Evolutionary conservation across 768 basidiomycete genomes (phyloP).

Genomic region (Saitozyma sp.): DNA sequence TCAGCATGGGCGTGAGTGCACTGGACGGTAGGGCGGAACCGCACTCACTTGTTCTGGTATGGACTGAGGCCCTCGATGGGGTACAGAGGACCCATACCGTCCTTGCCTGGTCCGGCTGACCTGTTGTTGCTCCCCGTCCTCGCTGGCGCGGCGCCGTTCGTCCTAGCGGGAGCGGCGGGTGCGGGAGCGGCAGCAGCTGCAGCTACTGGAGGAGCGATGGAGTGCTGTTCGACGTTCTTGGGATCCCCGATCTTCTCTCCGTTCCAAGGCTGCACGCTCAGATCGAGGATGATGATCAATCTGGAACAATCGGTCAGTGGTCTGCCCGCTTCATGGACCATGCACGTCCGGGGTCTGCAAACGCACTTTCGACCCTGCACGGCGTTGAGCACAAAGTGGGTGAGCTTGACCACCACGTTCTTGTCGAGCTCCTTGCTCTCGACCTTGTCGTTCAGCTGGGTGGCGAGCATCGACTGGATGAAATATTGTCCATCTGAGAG

Average conservation of each 20-base stretch:
- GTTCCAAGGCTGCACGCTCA: slow-evolving; percentile 24
- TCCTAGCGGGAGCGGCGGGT: slow-evolving; percentile 40
- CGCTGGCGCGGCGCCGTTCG: slow-evolving; percentile 30
- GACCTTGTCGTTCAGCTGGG: slow-evolving; percentile 77
- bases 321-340: not conserved
- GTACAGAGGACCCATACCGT: slow-evolving; percentile 57
- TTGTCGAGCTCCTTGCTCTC: slow-evolving; percentile 65
- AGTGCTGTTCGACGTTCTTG: slow-evolving; percentile 43
- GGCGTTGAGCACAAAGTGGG: slow-evolving; percentile 75
- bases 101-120: slow-evolving; percentile 17
- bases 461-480: slow-evolving; percentile 91
- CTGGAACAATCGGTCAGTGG: slow-evolving; percentile 53
- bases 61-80: slow-evolving; percentile 94
- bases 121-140: slow-evolving; percentile 15
- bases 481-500: slow-evolving; percentile 85
- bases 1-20: too few relatives aligned
- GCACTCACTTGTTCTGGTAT: slow-evolving; percentile 78
- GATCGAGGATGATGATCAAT: slow-evolving; percentile 73
- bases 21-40: not conserved
- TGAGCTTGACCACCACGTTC: slow-evolving; percentile 68
- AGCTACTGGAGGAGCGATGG: slow-evolving; percentile 50
- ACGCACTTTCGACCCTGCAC: slow-evolving; percentile 80
- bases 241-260: slow-evolving; percentile 77
- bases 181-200: slow-evolving; percentile 46
- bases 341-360: not conserved